Percentiles rank a stretch among this genome's conserved stretches.
These are phyloP conservation scores for Penicillium diatomitis DNA, from an alignment of 495 filamentous ascomycete genomes.

Conservation along the genomic window DNA sequence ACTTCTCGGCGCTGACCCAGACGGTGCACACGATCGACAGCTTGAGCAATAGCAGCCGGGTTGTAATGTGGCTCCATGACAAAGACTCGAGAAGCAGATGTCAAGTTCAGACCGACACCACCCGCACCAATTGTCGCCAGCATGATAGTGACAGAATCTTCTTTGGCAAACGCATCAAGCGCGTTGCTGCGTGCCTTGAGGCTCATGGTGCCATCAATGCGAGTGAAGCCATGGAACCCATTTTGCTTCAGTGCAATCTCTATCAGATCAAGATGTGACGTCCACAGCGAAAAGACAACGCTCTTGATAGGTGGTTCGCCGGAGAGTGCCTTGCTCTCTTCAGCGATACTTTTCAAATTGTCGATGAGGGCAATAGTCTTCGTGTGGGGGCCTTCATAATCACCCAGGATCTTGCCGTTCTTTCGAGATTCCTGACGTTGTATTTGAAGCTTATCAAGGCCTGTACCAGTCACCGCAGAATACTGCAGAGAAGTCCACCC, in stretches of 20 bases:
- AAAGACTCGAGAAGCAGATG: constrained; percentile 73
- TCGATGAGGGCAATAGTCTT: constrained; percentile 76
- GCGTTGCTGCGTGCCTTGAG: constrained; percentile 59
- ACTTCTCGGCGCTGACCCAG: constrained; percentile 84
- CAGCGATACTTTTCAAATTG: constrained; percentile 50
- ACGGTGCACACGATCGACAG: constrained; percentile 87
- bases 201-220: constrained; percentile 82
- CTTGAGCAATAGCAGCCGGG: constrained; percentile 88
- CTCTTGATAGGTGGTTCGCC: constrained; percentile 68
- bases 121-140: constrained; percentile 89
- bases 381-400: constrained; percentile 79
- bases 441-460: constrained; percentile 44
- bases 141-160: constrained; percentile 63
- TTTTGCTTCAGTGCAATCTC: constrained; percentile 68
- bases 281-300: constrained; percentile 93
- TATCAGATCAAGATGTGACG: constrained; percentile 86
- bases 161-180: constrained; percentile 67
- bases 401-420: constrained; percentile 51
- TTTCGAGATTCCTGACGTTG: constrained; percentile 36
- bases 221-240: constrained; percentile 53
- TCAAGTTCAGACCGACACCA: constrained; percentile 87
- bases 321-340: constrained; percentile 47
- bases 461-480: constrained; percentile 57
- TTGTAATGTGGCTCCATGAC: constrained; percentile 99
- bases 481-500: constrained; percentile 47